phyloP scores from a whole-genome alignment of 768 basidiomycete species.

The Naganishia randhawae region DNA sequence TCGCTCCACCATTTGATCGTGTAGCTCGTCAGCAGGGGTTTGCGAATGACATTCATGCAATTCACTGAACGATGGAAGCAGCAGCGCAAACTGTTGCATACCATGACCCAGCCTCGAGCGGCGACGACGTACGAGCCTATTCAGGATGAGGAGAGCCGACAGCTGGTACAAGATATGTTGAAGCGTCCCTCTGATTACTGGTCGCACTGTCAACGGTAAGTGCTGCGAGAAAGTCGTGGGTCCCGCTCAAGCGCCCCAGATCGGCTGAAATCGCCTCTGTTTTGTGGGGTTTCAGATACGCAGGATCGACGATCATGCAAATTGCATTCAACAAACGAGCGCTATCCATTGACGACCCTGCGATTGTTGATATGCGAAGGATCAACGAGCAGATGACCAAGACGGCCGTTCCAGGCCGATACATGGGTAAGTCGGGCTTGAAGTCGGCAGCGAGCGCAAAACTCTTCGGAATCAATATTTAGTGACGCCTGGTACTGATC shows the following conservation, averaged over 20 bases:
- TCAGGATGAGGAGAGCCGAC: constrained; percentile 34
- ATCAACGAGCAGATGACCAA: constrained; percentile 37
- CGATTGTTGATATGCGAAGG: constrained; percentile 32
- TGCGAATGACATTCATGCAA: constrained; percentile 38
- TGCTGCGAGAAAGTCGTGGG: no score
- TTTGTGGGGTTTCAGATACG: constrained; percentile 23
- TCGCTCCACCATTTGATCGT: neutral
- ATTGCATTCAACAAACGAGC: constrained; percentile 40
- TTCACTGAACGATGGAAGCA: constrained; percentile 36
- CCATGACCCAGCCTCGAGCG: constrained; percentile 32
- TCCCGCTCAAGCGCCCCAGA: no score
- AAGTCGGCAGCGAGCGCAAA: no score
- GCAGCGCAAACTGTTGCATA: constrained; percentile 34
- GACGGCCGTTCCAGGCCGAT: constrained; percentile 37
- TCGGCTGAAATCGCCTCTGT: constrained; percentile 30
- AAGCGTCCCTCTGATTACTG: constrained; percentile 31
- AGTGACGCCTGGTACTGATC: neutral
- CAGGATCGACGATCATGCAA: constrained; percentile 37
- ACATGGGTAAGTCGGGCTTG: constrained; percentile 18
- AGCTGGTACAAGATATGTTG: constrained; percentile 33
- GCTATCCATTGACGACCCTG: constrained; percentile 30
- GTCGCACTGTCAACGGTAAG: constrained; percentile 35
- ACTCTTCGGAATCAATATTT: neutral
- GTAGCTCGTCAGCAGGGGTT: constrained; percentile 18
- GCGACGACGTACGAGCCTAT: constrained; percentile 37